phyloP scores from a whole-genome alignment of 2,329 filamentous ascomycete genomes.

The Incumbomyces lentus region DNA sequence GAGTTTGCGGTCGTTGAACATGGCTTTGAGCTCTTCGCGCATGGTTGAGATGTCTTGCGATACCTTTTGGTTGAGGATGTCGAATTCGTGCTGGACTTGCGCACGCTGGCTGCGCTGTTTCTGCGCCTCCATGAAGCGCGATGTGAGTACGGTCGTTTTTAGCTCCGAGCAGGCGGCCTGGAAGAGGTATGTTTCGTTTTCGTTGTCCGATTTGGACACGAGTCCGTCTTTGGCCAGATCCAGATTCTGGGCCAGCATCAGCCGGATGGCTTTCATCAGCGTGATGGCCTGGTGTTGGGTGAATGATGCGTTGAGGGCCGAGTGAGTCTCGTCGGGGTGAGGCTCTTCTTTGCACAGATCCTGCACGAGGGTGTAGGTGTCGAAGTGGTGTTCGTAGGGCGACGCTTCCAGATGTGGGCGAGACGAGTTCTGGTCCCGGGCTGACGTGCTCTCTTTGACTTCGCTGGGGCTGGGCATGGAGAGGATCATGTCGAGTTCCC shows the following conservation, averaged over 20 bases:
- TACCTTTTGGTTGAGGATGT: constrained; percentile 75
- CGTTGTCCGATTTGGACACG: constrained; percentile 82
- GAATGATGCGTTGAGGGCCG: constrained; percentile 52
- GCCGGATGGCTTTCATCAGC: constrained; percentile 84
- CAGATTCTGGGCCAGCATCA: constrained; percentile 66
- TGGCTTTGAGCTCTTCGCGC: constrained; percentile 84
- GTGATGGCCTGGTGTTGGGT: constrained; percentile 64
- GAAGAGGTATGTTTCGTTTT: constrained; percentile 93
- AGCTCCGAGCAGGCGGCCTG: constrained; percentile 87
- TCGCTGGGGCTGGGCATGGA: constrained; percentile 31
- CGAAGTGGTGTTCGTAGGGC: constrained; percentile 90
- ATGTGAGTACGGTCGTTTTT: constrained; percentile 72
- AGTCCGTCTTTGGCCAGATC: constrained; percentile 68
- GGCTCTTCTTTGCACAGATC: constrained; percentile 41
- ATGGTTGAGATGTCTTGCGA: constrained; percentile 72
- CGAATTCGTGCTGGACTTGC: constrained; percentile 86
- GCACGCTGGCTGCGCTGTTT: constrained; percentile 72
- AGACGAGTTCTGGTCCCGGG: constrained; percentile 14
- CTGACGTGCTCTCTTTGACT: constrained; percentile 17
- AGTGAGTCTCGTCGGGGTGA: constrained; percentile 17
- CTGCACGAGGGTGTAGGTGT: constrained; percentile 81
- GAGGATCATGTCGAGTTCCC: constrained; percentile 31
- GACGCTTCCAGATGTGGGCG: constrained; percentile 48
- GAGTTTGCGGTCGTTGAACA: constrained; percentile 96
- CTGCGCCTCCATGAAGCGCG: constrained; percentile 66